Conservation (phyloP, 208 protist genomes). For the Acanthamoeba pearcei region DNA sequence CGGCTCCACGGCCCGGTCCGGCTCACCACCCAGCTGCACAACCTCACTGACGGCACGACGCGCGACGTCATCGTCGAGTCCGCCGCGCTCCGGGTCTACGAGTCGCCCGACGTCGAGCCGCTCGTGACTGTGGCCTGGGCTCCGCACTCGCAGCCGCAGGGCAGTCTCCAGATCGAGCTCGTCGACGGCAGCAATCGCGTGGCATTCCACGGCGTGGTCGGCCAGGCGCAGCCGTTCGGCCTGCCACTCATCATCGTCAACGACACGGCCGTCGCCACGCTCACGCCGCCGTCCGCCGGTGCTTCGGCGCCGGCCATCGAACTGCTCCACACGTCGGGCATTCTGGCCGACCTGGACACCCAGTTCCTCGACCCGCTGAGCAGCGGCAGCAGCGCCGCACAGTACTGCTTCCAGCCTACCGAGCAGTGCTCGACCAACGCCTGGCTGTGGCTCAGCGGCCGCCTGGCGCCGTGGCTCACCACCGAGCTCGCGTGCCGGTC, state of each 20-base stretch:
- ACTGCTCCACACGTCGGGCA: background rate
- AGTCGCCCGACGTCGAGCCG: background rate
- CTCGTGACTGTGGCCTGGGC: background rate
- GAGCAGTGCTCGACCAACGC: conserved; percentile 21
- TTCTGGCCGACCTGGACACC: background rate
- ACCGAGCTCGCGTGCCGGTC: background rate
- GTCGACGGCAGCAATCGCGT: background rate
- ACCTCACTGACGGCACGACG: background rate
- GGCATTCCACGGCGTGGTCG: background rate
- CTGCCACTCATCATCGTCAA: background rate
- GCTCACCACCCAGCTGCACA: background rate
- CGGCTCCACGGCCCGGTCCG: background rate
- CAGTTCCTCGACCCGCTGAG: background rate
- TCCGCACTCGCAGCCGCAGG: background rate
- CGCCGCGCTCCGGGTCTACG: background rate
- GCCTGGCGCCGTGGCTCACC: conserved; percentile 27
- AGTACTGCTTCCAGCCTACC: conserved; percentile 18
- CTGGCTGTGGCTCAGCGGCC: conserved; percentile 33
- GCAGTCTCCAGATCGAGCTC: background rate
- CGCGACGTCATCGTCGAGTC: background rate
- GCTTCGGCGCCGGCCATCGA: background rate
- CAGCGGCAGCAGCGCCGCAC: background rate
- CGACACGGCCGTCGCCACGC: background rate
- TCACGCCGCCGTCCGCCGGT: background rate
- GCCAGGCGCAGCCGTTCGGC: background rate